These are phyloP conservation scores for Fraxinus greggii DNA, from an alignment of 305 asterid species.

Conservation along the genomic window DNA sequence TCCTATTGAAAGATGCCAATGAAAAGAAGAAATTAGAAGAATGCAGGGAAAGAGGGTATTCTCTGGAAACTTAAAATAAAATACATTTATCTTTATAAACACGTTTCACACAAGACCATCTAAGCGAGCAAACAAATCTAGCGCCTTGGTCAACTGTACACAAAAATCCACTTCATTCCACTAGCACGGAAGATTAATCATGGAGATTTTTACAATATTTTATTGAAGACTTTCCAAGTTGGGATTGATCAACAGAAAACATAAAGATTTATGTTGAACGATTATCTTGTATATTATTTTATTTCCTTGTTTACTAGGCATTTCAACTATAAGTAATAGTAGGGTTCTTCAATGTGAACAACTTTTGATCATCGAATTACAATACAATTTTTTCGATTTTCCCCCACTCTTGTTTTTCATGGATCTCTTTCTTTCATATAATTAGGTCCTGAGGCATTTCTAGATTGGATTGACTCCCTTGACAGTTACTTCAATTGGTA, in stretches of 20 bases:
- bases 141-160: not conserved
- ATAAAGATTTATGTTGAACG: not conserved
- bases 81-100: not conserved
- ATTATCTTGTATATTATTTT: not conserved
- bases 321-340: not conserved
- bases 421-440: not conserved
- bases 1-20: not conserved
- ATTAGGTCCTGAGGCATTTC: not conserved
- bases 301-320: not conserved
- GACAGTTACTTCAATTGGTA: not conserved
- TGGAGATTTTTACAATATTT: not conserved
- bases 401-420: not conserved
- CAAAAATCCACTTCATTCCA: not conserved
- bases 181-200: not conserved
- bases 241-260: not conserved
- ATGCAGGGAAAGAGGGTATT: not conserved
- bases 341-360: not conserved
- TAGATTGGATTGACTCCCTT: not conserved
- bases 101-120: not conserved
- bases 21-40: not conserved
- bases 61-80: not conserved
- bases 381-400: not conserved
- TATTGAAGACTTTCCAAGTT: not conserved
- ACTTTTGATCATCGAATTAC: not conserved
- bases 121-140: not conserved